These are phyloP conservation scores for Candida coquimbonensis DNA, from an alignment of 805 yeast species.

Conservation along the genomic window DNA sequence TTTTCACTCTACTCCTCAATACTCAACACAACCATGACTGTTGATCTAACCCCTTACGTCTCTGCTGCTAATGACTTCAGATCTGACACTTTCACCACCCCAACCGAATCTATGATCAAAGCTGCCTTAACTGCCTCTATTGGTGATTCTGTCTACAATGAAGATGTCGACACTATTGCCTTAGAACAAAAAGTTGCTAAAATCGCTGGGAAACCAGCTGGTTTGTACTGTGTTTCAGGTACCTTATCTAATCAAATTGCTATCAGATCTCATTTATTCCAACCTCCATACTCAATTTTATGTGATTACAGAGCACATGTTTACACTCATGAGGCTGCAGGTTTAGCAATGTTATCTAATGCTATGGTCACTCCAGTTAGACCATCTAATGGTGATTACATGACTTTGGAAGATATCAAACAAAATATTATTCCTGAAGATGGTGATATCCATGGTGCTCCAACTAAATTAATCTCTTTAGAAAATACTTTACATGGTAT, in stretches of 20 bases:
- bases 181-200: slow-evolving; percentile 60
- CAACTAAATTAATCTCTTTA: slow-evolving; percentile 75
- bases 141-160: slow-evolving; percentile 87
- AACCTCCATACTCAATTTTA: slow-evolving; percentile 78
- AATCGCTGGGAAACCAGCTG: slow-evolving; percentile 76
- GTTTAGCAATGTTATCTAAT: slow-evolving; percentile 80
- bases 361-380: slow-evolving; percentile 85
- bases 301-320: slow-evolving; percentile 88
- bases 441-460: slow-evolving; percentile 83
- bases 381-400: slow-evolving; percentile 68
- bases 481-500: slow-evolving; percentile 89
- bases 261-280: slow-evolving; percentile 65
- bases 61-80: slow-evolving; percentile 45
- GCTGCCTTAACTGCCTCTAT: slow-evolving; percentile 51
- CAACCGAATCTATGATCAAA: slow-evolving; percentile 66
- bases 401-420: slow-evolving; percentile 75
- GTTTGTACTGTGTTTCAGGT: slow-evolving; percentile 80
- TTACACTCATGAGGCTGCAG: slow-evolving; percentile 83
- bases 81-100: slow-evolving; percentile 89
- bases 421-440: slow-evolving; percentile 57
- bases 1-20: not conserved
- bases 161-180: slow-evolving; percentile 62
- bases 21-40: slow-evolving; percentile 2
- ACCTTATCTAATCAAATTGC: slow-evolving; percentile 88
- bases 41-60: slow-evolving; percentile 52